Base-by-base conservation (phyloP, 2,329 filamentous ascomycete species). In the Exophiala sideris region DNA sequence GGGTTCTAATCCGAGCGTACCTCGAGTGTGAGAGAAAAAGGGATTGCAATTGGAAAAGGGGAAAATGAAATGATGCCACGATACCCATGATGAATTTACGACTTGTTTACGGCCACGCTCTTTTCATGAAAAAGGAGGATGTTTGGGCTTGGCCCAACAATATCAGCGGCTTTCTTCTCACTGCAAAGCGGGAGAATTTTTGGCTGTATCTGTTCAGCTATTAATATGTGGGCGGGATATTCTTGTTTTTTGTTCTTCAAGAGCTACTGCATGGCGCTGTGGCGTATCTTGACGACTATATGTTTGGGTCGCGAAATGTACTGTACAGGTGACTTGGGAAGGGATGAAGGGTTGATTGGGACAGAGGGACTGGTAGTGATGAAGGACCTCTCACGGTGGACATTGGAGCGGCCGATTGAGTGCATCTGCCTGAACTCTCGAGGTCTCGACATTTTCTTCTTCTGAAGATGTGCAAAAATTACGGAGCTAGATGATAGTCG, bases 31-130 rank as follows among this genome's bases (percentile, higher is more conserved):
- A 57, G 36, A 34, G 24, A 42, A 21, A 14, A 18, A 45, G 14
- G 6, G 16, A 29, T 36, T 45, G 14, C 34, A 39, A 8, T 39
- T 45, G 12, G 39, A 47, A 34, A 21, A 36, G 34, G 50, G 32
- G 32, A 38, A 41, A 34, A 40, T 34, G 41, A 50, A 39, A 60
- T 48, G 57, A 60, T 55, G 57, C 54, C 49, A 60, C 39, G 57
- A 60, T 54, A 55, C 50, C 49, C 46, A 60, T 39, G 57, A 51
- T 39, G 29, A 20, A 34, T 32, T 51, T 35, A 32, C 42, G 45
- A 35, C 33, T 20, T n/a, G 41, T 21, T n/a, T 35, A 20, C 29
- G 29, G 32, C 24, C 14, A 35, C 40, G 20, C 20, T 44, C 40
- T 21, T 38, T 40, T 20, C 20, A n/a, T 29, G 20, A n/a, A 32